phyloP scores from a whole-genome alignment of 805 yeast species.

The Spathaspora hagerdaliae region DNA sequence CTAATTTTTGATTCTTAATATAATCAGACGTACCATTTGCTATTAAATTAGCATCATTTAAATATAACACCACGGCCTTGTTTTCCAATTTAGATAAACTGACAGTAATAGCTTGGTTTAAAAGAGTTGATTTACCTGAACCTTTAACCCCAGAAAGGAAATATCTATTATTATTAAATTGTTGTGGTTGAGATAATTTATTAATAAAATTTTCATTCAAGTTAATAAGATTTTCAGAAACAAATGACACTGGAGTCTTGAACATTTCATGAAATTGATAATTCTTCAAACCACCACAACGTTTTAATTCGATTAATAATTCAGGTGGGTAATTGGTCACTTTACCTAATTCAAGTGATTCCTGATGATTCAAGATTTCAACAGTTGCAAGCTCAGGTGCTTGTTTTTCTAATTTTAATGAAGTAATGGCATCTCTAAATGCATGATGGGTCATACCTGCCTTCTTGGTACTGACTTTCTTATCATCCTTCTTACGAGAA shows the following conservation, averaged over 20 bases:
- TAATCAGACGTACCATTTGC: conserved; percentile 75
- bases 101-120: conserved; percentile 67
- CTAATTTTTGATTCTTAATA: conserved; percentile 45
- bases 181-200: conserved; percentile 15
- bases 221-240: conserved; percentile 46
- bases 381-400: conserved; percentile 19
- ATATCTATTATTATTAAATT: conserved; percentile 42
- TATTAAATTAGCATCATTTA: conserved; percentile 57
- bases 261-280: conserved; percentile 68
- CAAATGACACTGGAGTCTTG: conserved; percentile 53
- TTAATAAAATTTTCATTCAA: conserved; percentile 37
- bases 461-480: conserved; percentile 3
- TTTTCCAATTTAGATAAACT: conserved; percentile 29
- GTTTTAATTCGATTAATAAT: conserved; percentile 41
- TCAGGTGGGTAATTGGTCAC: conserved; percentile 35
- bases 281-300: conserved; percentile 62
- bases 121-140: conserved; percentile 70
- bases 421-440: conserved; percentile 34
- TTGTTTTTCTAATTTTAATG: conserved; percentile 28
- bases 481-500: conserved; percentile 4
- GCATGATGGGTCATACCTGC: conserved; percentile 35
- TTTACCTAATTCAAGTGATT: conserved; percentile 8
- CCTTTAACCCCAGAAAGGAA: conserved; percentile 70
- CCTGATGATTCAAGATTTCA: conserved; percentile 11
- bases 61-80: conserved; percentile 52